Evolutionary conservation across 345 rosid genomes (phyloP), one percentile per base, ranked within the genome.

Genomic region (Eucalyptus microcorys): DNA sequence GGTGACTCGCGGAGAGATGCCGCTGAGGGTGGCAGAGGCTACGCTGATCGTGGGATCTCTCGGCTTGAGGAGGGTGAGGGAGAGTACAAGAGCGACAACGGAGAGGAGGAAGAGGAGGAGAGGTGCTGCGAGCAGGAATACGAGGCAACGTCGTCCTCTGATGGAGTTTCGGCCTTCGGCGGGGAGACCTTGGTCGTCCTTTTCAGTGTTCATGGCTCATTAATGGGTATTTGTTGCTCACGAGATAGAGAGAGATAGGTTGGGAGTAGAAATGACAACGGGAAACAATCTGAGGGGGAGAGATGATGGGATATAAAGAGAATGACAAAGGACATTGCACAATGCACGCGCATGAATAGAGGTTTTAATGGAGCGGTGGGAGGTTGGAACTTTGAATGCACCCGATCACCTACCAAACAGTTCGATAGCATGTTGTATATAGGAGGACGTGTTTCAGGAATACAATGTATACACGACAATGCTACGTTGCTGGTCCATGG

Each of bases 51-150:
- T 50, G 22, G 93, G 94, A 26, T 89, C 68, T 90, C 89, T 89
- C 10, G 92, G 85, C 91, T 94, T 94, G 89, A 93, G 93, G 9
- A 94, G 87, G 3, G 95, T 93, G n/a, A 94, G 47, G 34, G 90
- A 91, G 49, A 95, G 91, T 85, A 93, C 86, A 21, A 94, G 90
- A 43, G 88, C 26, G 49, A 91, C 49, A 55, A 94, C 27, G 68
- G 90, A 90, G 11, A 93, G 4, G 61, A 93, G 42, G 32, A 94
- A 24, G 27, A 93, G 19, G 59, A 92, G 37, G 32, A 90, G 68
- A n/a, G 83, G 83, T 27, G 90, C 45, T 32, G 87, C 90, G 40
- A 88, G 89, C 3, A 87, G 43, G 6, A 49, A 57, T 61, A 90
- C 45, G 47, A 92, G 68, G 50, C 94, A 90, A 17, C 76, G 49